Conservation (phyloP, 139 green algal species). For the Auxenochlorella protothecoides region DNA sequence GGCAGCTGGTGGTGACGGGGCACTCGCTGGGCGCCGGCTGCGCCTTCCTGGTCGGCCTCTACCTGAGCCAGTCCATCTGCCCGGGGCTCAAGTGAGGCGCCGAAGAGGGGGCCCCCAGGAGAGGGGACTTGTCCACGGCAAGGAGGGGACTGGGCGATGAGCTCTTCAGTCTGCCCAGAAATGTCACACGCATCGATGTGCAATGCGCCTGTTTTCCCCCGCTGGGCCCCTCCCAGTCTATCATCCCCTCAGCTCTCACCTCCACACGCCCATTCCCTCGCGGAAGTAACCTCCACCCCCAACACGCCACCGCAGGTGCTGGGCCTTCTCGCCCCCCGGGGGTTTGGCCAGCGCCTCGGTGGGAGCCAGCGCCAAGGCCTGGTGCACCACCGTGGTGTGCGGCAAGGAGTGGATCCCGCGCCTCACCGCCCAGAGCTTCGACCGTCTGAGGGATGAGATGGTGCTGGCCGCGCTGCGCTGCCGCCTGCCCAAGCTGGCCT, state of each 20-base stretch:
- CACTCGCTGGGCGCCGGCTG: constrained; percentile 61
- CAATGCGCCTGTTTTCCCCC: background rate
- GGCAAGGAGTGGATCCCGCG: constrained; percentile 55
- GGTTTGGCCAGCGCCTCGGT: constrained; percentile 19
- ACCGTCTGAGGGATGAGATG: constrained; percentile 42
- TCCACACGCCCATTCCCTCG: background rate
- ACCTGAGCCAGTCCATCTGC: constrained; percentile 30
- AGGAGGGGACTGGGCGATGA: too few species aligned
- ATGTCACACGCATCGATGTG: background rate
- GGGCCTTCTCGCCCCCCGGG: constrained; percentile 50
- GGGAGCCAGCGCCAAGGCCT: constrained; percentile 11
- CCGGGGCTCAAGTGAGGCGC: constrained; percentile 15
- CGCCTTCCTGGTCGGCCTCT: constrained; percentile 50
- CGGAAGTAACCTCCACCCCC: too few species aligned
- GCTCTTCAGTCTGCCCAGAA: too few species aligned
- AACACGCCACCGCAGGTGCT: constrained; percentile 22
- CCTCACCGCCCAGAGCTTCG: constrained; percentile 35
- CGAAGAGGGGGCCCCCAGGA: too few species aligned
- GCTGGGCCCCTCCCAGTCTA: background rate
- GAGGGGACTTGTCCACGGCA: too few species aligned
- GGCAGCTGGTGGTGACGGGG: constrained; percentile 47
- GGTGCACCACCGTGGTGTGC: constrained; percentile 33
- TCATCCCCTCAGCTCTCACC: background rate
- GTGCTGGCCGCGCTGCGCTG: constrained; percentile 27
- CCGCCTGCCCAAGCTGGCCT: constrained; percentile 30